Conservation (phyloP, 2,329 filamentous ascomycete species). For the Ilyonectria destructans region DNA sequence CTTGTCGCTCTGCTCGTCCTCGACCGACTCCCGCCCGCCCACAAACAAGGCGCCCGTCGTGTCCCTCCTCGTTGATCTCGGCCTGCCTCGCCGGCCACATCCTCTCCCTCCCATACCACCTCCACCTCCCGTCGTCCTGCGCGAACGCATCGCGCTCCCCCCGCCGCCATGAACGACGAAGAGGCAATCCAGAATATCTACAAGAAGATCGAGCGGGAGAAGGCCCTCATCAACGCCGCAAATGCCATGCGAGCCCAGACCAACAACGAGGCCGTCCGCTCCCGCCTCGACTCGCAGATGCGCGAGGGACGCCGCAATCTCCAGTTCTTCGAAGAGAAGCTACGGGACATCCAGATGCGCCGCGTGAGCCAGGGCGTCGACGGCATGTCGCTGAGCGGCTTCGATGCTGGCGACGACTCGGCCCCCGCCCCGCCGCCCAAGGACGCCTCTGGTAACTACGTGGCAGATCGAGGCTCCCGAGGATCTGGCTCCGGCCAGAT, state of each 20-base stretch:
- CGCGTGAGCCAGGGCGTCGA: constrained; percentile 79
- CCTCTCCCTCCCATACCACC: constrained; percentile 23
- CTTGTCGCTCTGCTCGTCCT: constrained; percentile 11
- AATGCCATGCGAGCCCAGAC: constrained; percentile 97
- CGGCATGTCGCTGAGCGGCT: constrained; percentile 72
- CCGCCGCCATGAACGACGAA: constrained; percentile 74
- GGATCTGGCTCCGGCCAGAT: constrained; percentile 65
- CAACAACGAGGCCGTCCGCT: constrained; percentile 92
- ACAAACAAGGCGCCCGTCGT: constrained; percentile 32
- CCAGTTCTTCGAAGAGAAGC: constrained; percentile 94
- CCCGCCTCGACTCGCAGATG: constrained; percentile 93
- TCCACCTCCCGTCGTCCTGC: constrained; percentile 50
- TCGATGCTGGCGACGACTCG: constrained; percentile 60
- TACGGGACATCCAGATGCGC: constrained; percentile 90
- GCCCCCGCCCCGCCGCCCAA: constrained; percentile 82
- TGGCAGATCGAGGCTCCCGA: constrained; percentile 74
- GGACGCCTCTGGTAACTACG: constrained; percentile 67
- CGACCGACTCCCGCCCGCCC: constrained; percentile 36
- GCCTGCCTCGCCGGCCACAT: constrained; percentile 35
- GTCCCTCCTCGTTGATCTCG: constrained; percentile 34
- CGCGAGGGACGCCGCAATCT: constrained; percentile 94
- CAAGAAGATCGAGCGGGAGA: constrained; percentile 98
- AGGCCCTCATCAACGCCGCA: constrained; percentile 93
- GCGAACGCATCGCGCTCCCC: constrained; percentile 59
- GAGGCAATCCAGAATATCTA: constrained; percentile 84